Evolutionary conservation across 2,329 filamentous ascomycete genomes (phyloP), one percentile per base, ranked within the genome.

Genomic region (Fusarium sp.): DNA sequence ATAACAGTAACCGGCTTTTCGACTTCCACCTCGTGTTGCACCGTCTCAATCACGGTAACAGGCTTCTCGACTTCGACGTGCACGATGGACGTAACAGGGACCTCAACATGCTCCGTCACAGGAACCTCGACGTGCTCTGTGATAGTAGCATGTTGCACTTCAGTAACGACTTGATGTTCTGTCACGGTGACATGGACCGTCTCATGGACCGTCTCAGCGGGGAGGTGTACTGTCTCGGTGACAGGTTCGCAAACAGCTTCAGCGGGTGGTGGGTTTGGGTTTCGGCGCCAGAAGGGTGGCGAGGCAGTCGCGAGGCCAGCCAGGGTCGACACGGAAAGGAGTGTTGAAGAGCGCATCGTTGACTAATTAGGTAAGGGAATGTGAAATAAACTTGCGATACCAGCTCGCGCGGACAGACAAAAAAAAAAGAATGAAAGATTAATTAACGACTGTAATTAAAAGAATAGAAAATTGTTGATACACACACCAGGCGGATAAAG

Each of bases 161-260:
- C 49, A 12, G 60, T 63, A 7, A 53, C 49, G 2, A 53, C 49
- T 4, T 34, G 32, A 21, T 53, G 59, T 8, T 53, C 49, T 21
- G 49, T 53, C n/a, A 63, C 59, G 2, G 59, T 62, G 30, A 61
- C 56, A 18, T 53, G 49, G 13, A 61, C 58, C 3, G 58, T 61
- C 23, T 55, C 55, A 25, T 60, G 57, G 4, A 64, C 53, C 18
- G 59, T 58, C 37, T 57, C 27, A 14, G 63, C 50, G 13, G 55
- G 66, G 6, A 69, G 37, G 9, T 63, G 59, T 3, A 63, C 59
- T 1, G 59, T 62, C 32, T 62, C 56, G n/a, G 67, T 67, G 12
- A 70, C 62, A 2, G 66, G 50, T 48, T 66, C 62, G 41, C 57
- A 70, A 8, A 53, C 60, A 10, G 48, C 53, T 23, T 69, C 56